Conservation (phyloP, 306 rosid genomes). For the Purshia tridentata region DNA sequence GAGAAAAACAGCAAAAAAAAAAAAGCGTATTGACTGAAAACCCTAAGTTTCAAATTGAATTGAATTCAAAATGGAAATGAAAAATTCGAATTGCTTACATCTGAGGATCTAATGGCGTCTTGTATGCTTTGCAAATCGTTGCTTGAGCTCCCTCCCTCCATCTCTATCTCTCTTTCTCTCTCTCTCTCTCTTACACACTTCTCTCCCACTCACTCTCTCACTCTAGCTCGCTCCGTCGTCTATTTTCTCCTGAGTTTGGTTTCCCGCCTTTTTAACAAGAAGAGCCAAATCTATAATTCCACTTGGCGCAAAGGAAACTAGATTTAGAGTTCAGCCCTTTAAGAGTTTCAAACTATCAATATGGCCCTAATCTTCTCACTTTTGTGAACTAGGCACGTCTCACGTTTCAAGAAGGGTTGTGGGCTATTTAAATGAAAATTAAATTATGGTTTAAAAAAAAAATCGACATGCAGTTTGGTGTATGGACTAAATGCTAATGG, state of each 20-base stretch:
- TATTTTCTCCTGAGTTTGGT: not conserved
- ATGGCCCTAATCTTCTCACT: no score
- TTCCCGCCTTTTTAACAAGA: constrained; percentile 47
- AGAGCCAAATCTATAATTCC: not conserved
- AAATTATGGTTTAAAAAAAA: no score
- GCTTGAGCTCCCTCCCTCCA: constrained; percentile 58
- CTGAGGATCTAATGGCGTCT: constrained; percentile 68
- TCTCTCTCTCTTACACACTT: not conserved
- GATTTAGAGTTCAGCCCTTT: not conserved
- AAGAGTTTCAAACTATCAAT: not conserved
- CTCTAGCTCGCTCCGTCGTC: not conserved
- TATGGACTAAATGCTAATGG: no score
- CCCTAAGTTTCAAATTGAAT: not conserved
- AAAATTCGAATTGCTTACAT: constrained; percentile 44
- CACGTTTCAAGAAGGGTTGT: no score
- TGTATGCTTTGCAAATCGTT: constrained; percentile 46
- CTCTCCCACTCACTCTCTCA: constrained; percentile 13
- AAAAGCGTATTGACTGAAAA: not conserved
- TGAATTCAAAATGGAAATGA: not conserved
- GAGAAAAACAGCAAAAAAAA: not conserved
- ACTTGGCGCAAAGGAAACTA: not conserved
- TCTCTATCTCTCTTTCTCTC: constrained; percentile 23
- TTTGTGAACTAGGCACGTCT: no score
- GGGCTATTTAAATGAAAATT: no score
- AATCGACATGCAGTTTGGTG: no score